These are phyloP conservation scores for Graphium sp. DNA, from an alignment of 2,329 filamentous ascomycete genomes.

Conservation along the genomic window DNA sequence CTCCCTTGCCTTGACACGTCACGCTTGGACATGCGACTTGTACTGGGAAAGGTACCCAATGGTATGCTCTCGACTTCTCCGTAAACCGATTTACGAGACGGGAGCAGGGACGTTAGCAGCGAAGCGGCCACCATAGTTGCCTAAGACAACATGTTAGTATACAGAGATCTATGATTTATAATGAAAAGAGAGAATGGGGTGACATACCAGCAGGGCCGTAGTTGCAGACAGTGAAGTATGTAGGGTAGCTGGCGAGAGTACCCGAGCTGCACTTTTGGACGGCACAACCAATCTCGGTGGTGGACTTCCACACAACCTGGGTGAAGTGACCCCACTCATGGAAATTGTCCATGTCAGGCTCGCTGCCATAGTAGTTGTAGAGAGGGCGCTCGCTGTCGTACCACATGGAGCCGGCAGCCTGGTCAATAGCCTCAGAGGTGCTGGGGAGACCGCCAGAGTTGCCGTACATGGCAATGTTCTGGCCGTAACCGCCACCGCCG, in stretches of 20 bases:
- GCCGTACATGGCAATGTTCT: constrained; percentile 68
- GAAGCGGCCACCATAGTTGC: constrained; percentile 35
- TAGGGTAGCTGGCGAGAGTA: constrained; percentile 29
- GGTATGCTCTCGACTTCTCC: neutral
- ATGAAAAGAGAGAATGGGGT: neutral
- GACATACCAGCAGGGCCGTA: constrained; percentile 56
- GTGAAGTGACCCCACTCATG: constrained; percentile 42
- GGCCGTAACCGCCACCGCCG: constrained; percentile 56
- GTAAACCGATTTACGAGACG: constrained; percentile 3
- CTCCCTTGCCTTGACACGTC: no score
- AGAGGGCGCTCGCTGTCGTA: constrained; percentile 62
- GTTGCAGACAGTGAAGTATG: constrained; percentile 81
- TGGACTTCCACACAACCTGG: constrained; percentile 23
- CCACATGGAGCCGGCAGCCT: constrained; percentile 67
- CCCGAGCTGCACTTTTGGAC: constrained; percentile 50
- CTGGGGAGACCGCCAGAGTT: constrained; percentile 18
- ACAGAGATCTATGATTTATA: no score
- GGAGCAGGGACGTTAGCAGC: constrained; percentile 29
- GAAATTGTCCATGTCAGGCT: constrained; percentile 45
- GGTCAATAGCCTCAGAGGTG: constrained; percentile 33
- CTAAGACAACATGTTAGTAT: constrained; percentile 14
- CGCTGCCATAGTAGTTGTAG: constrained; percentile 42
- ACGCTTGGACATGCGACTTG: no score
- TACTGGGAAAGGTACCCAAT: constrained; percentile 6
- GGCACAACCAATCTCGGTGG: constrained; percentile 31